phyloP scores from a whole-genome alignment of 148 eudicot genomes.

The Cornus suecica region DNA sequence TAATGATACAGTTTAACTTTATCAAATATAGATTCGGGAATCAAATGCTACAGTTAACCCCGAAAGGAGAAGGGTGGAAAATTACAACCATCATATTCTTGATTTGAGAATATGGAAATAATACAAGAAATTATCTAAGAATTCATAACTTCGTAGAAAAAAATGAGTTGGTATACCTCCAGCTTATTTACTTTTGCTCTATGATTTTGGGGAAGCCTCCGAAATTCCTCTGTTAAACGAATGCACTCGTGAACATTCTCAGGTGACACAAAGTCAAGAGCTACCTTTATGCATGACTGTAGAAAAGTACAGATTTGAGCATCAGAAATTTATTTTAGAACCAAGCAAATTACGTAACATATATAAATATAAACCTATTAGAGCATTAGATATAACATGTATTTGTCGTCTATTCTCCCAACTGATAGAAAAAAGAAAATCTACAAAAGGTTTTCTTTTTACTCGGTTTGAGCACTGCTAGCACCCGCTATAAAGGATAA shows the following conservation, averaged over 20 bases:
- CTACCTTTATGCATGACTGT: constrained; percentile 43
- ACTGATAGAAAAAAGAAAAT: background rate
- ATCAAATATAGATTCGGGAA: too few species aligned
- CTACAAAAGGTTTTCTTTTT: background rate
- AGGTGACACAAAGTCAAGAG: constrained; percentile 46
- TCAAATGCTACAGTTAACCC: background rate
- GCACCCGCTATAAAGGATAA: background rate
- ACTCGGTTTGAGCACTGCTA: background rate
- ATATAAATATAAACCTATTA: background rate
- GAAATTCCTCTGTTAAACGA: constrained; percentile 38
- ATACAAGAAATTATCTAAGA: background rate
- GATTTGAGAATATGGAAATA: too few species aligned
- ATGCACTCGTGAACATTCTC: constrained; percentile 38
- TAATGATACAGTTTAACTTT: too few species aligned
- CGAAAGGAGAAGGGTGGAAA: too few species aligned
- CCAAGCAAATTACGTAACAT: background rate
- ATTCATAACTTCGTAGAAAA: background rate
- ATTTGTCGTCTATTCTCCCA: background rate
- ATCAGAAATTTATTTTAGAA: background rate
- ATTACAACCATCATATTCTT: too few species aligned
- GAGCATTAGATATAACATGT: background rate
- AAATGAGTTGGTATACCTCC: constrained; percentile 24
- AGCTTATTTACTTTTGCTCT: constrained; percentile 47
- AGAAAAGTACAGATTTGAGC: background rate
- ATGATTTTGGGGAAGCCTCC: constrained; percentile 36